phyloP scores from a whole-genome alignment of 2,329 filamentous ascomycete species.

The Metarhizium brunneum region DNA sequence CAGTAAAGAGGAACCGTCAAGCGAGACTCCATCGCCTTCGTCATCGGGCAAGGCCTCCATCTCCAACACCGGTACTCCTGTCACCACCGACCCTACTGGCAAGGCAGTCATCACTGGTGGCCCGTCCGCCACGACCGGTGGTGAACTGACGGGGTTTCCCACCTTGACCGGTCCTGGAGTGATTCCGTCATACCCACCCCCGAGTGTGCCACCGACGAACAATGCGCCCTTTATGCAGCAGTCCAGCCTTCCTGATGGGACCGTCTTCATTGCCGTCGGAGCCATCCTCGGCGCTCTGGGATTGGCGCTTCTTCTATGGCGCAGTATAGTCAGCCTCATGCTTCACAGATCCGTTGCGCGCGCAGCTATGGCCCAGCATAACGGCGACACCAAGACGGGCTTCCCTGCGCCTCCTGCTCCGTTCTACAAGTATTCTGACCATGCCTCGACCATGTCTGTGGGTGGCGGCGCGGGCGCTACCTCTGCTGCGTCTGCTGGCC shows the following conservation, averaged over 20 bases:
- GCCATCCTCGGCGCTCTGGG: conserved; percentile 78
- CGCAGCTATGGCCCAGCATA: conserved; percentile 66
- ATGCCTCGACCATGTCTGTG: conserved; percentile 43
- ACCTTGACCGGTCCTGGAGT: conserved; percentile 29
- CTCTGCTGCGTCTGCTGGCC: conserved; percentile 30
- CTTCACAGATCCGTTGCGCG: conserved; percentile 85
- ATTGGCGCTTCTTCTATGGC: conserved; percentile 78
- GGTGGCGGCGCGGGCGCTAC: conserved; percentile 20
- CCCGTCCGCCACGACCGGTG: conserved; percentile 10
- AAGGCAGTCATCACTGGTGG: conserved; percentile 14
- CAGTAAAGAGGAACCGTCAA: neutral
- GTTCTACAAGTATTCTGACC: conserved; percentile 57
- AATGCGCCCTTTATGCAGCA: conserved; percentile 88
- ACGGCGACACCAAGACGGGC: conserved; percentile 59
- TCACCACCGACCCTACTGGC: conserved; percentile 4
- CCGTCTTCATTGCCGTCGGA: conserved; percentile 92
- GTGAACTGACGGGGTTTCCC: conserved; percentile 26
- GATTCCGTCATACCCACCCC: conserved; percentile 54
- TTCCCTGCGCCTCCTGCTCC: conserved; percentile 49
- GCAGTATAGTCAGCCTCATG: conserved; percentile 77
- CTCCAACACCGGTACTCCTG: conserved; percentile 9
- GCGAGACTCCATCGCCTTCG: neutral
- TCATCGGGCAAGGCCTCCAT: conserved; percentile 9
- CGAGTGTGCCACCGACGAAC: conserved; percentile 71
- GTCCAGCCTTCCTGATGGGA: conserved; percentile 78